Base-by-base conservation (phyloP, 768 basidiomycete genomes). In the Rhodosporidiobolus sp. region DNA sequence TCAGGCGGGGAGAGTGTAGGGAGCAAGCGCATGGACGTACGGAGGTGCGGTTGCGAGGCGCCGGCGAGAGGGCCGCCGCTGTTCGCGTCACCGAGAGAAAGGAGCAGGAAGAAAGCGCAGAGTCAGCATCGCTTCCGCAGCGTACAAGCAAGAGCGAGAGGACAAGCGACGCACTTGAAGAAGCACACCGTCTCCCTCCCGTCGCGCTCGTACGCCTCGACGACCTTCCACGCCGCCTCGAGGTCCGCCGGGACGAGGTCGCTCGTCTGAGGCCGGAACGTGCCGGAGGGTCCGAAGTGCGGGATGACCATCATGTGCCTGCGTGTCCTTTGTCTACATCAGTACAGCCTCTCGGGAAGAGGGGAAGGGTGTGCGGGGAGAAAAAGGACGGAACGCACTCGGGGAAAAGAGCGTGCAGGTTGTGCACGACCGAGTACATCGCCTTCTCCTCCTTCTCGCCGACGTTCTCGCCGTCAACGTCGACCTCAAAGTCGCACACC, bases 21-120 rank as follows among this genome's bases (percentile, higher is more conserved):
- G 17, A 50, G 38, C 32, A 24, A 38, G 28, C 28, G 22, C 28
- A 30, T 14, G 28, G 22, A 43, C 65, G 46, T 1, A 66, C 65
- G 71, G 26, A 73, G 54, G 48, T 73, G 72, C 26, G 72, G 63
- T 38, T 73, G 72, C 14, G 38, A 46, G 0, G 72, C 72, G 9
- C 72, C 72, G 4, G 72, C 72, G 20, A 65, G 57, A 20, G 72
- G 72, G 10, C 72, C 72, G 12, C 72, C 72, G 49, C 64, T 65
- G 64, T 10, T 30, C 9, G 35, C 5, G 6, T 1, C 4, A 34
- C 20, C 2, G 43, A 45, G 43, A 5, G 46, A 17, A 35, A 2
- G 24, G 10, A n/a, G 34, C 4, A 28, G 30, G 34, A 34, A 56
- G 10, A n/a, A n/a, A n/a, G n/a, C n/a, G n/a, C n/a, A n/a, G n/a